Evolutionary conservation across 176 grass and related monocot genomes (phyloP).

Genomic region (Cenchrus purpureus): DNA sequence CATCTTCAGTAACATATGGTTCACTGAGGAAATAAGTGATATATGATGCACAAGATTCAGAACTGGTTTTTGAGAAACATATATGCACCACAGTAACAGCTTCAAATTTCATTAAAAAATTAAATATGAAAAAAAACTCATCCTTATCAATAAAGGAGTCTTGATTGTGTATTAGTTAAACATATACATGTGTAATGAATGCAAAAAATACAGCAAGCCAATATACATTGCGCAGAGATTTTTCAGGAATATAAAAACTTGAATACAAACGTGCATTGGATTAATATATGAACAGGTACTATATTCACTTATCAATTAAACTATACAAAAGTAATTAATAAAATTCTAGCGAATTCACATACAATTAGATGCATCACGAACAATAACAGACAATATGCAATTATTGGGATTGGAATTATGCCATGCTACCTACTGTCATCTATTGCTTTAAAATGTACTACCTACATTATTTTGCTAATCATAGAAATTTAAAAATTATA

Average conservation of each 20-base stretch:
- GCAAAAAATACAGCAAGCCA: background rate
- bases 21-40: slow-evolving; percentile 60
- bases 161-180: background rate
- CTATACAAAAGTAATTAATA: background rate
- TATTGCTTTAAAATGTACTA: background rate
- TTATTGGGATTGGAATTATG: background rate
- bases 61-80: slow-evolving; percentile 22
- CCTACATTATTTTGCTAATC: background rate
- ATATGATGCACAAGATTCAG: slow-evolving; percentile 23
- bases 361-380: background rate
- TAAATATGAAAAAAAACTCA: background rate
- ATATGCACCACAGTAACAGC: background rate
- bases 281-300: background rate
- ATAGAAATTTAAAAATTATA: background rate
- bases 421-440: background rate
- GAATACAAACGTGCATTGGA: slow-evolving; percentile 5
- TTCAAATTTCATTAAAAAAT: background rate
- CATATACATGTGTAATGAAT: slow-evolving; percentile 6
- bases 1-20: slow-evolving; percentile 99
- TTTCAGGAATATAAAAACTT: background rate
- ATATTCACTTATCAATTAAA: background rate
- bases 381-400: background rate
- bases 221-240: background rate
- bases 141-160: background rate
- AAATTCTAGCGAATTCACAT: background rate